Base-by-base conservation (phyloP, 805 yeast species). In the Suhomyces sp. region DNA sequence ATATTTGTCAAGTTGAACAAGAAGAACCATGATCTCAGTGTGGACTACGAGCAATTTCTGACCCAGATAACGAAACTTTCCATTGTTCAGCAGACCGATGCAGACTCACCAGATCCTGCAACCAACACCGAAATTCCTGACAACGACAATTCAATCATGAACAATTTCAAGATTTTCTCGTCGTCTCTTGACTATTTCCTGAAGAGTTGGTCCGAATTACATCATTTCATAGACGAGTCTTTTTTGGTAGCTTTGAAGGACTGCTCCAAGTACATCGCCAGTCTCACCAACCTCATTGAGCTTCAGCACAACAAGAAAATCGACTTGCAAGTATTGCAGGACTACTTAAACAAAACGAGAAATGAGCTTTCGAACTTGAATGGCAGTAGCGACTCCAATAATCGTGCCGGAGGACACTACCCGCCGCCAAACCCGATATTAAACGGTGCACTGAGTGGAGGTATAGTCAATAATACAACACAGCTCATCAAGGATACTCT, bases 301-400 rank as follows among this genome's bases (percentile, higher is more conserved):
- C 77, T 88, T 51, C 90, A 93, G 57, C 98, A 93, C 62, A 91
- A 90, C 64, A 92, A 92, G 66, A 92, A 89, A 60, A 81, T 93
- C 24, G 99, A 93, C 66, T 85, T 86, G 62, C 97, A 94, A 64
- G 96, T 88, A 48, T 74, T 93, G 43, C 81, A 83, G 39, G 96
- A 87, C 50, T 93, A 93, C 69, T 72, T 91, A 51, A 76, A 78
- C 40, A 87, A 89, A 61, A 84, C 96, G 0, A 77, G 80, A 46
- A 72, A 73, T 39, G 98, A 93, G 58, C 83, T 84, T 58, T 80
- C 53, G 69, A 50, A 51, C 20, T 27, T 67, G 15, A 65, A 66
- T 21, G 59, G 60, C 12, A 21, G 52, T 48, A 51, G 58, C n/a
- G 41, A 50, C n/a, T 35, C 20, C n/a, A n/a, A n/a, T 17, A 21